Base-by-base conservation (phyloP, 305 asterid species). In the Solanum hybrid region DNA sequence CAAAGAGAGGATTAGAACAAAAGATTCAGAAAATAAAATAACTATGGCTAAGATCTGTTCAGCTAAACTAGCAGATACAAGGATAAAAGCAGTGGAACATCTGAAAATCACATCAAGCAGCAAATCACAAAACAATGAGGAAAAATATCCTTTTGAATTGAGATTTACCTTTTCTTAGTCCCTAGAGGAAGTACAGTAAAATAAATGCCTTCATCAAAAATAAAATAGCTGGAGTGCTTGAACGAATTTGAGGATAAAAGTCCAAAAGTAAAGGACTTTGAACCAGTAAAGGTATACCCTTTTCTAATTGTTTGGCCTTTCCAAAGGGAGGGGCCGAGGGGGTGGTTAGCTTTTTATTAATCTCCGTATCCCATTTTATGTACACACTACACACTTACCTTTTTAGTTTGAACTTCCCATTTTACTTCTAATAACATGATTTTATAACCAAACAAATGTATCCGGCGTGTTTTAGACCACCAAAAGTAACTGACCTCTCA, bases 401-500 rank as follows among this genome's bases (percentile, higher is more conserved):
- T 75, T 56, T 31, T 75, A 75, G 80, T 29, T 75, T 75, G 37
- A 73, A 73, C 37, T 75, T 31, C 38, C 3, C 79, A 73, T 29
- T 27, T 13, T 6, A 29, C 36, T 29, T 73, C 17, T 73, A 73
- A 29, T 31, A 16, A 75, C 38, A 75, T 75, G 38, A 75, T 32
- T 31, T 32, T 75, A 75, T 16, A 75, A 32, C 80, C 40, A 31
- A 35, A 75, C 80, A 75, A 75, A 75, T 75, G 40, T 31, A 17
- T 4, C 26, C 72, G 1, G 27, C 1, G 7, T 34, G 29, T 35
- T 77, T 35, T 22, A 35, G 84, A 20, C 84, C 46, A 78, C 26
- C 84, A 78, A 78, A 77, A 34, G 84, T 78, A 85, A 82, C 85
- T 73, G 89, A 94, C 96, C 95, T 92, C 84, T 91, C 90, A 95